These are phyloP conservation scores for Xylaria sp. DNA, from an alignment of 2,329 filamentous ascomycete species.

Conservation along the genomic window DNA sequence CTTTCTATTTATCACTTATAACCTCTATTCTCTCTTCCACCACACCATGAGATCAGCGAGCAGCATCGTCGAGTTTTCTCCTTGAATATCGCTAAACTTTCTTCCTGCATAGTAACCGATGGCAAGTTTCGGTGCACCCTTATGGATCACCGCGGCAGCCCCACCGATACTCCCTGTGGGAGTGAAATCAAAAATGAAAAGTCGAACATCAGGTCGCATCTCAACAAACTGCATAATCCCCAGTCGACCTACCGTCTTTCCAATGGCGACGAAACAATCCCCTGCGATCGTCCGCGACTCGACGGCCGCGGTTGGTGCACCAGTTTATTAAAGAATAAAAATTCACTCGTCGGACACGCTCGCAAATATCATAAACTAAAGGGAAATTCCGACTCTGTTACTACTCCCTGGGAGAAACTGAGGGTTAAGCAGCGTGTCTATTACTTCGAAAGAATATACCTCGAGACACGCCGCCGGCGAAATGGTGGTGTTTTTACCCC, in stretches of 20 bases:
- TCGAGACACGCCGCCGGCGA: background rate
- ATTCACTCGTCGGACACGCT: conserved; percentile 19
- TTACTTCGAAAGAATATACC: background rate
- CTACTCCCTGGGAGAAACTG: background rate
- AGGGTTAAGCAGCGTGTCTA: conserved; percentile 4
- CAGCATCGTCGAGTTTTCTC: background rate
- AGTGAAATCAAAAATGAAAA: background rate
- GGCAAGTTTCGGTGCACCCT: conserved; percentile 3
- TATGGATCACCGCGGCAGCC: background rate
- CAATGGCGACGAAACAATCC: too few relatives aligned
- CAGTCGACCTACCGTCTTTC: background rate
- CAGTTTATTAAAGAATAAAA: background rate
- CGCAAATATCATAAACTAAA: background rate
- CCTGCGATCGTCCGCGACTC: conserved; percentile 14
- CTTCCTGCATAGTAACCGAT: background rate
- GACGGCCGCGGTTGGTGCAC: conserved; percentile 7
- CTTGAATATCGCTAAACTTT: conserved; percentile 2
- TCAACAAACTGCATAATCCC: conserved; percentile 10
- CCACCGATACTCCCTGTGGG: background rate
- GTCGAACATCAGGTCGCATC: conserved; percentile 8
- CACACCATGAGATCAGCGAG: background rate
- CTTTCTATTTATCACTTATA: too few relatives aligned
- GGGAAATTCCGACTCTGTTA: conserved; percentile 6
- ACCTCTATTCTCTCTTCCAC: background rate
- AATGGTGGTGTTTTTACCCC: conserved; percentile 1